These are phyloP conservation scores for Sordaria brevicollis DNA, from an alignment of 495 filamentous ascomycete species.

Conservation along the genomic window DNA sequence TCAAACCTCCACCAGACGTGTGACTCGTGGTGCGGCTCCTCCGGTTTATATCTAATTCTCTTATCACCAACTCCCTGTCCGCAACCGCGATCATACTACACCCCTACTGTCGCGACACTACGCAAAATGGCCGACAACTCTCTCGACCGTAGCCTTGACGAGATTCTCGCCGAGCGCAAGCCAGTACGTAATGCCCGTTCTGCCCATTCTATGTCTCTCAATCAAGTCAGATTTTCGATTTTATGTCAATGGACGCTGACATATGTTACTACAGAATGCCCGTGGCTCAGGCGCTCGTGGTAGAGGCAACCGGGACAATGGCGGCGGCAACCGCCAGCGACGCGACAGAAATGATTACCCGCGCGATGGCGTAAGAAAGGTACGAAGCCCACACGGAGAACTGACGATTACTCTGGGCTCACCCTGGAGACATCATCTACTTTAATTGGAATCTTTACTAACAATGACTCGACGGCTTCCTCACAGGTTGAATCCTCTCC, in stretches of 20 bases:
- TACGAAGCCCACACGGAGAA: constrained; percentile 17
- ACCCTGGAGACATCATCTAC: background rate
- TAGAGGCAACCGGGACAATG: constrained; percentile 18
- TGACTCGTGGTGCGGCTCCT: background rate
- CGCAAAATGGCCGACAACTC: background rate
- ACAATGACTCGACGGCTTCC: background rate
- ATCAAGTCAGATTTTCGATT: background rate
- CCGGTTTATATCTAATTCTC: background rate
- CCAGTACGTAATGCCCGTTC: constrained; percentile 29
- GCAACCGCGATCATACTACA: background rate
- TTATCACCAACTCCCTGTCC: background rate
- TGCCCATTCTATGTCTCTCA: background rate
- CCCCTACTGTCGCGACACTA: background rate
- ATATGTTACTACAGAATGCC: constrained; percentile 5
- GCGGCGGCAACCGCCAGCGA: constrained; percentile 37
- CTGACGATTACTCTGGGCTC: background rate
- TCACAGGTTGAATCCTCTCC: constrained; percentile 26
- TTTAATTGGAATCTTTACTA: background rate
- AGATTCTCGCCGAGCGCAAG: constrained; percentile 73
- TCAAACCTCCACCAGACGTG: background rate
- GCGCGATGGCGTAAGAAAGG: constrained; percentile 78
- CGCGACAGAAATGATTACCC: constrained; percentile 49
- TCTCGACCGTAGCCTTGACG: constrained; percentile 74
- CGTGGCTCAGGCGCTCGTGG: constrained; percentile 6
- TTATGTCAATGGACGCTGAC: background rate